phyloP scores from a whole-genome alignment of 2,329 filamentous ascomycete genomes.

The Sphaerostilbella broomeana region DNA sequence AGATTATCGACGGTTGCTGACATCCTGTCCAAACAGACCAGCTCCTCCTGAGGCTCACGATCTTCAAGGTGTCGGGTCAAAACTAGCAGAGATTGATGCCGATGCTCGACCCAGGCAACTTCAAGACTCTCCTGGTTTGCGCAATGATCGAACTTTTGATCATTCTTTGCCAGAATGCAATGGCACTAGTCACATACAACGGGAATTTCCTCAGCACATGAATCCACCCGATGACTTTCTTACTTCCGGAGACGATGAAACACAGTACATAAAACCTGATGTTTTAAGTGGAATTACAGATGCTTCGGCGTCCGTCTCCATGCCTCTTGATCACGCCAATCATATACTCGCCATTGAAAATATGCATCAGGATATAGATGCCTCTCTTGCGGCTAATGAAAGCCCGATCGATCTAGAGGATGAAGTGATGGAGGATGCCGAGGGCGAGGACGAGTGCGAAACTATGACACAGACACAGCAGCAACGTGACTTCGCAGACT shows the following conservation, averaged over 20 bases:
- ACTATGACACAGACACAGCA: too few relatives aligned
- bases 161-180: too few relatives aligned
- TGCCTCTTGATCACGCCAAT: neutral
- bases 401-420: too few relatives aligned
- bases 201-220: too few relatives aligned
- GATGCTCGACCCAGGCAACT: constrained; percentile 13
- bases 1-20: neutral
- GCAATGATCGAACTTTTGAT: neutral
- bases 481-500: too few relatives aligned
- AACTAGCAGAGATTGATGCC: constrained; percentile 18
- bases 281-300: neutral
- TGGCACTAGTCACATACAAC: too few relatives aligned
- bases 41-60: neutral
- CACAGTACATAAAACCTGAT: neutral
- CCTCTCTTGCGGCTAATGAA: too few relatives aligned
- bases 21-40: neutral
- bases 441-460: too few relatives aligned
- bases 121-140: constrained; percentile 14
- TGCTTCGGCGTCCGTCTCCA: neutral
- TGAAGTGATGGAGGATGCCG: too few relatives aligned
- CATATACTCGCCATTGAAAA: too few relatives aligned
- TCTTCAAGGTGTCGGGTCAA: constrained; percentile 21
- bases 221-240: too few relatives aligned
- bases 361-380: too few relatives aligned
- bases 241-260: neutral